phyloP scores from a whole-genome alignment of 225 moss, liverwort and hornwort species.

The Marchantia polymorpha region DNA sequence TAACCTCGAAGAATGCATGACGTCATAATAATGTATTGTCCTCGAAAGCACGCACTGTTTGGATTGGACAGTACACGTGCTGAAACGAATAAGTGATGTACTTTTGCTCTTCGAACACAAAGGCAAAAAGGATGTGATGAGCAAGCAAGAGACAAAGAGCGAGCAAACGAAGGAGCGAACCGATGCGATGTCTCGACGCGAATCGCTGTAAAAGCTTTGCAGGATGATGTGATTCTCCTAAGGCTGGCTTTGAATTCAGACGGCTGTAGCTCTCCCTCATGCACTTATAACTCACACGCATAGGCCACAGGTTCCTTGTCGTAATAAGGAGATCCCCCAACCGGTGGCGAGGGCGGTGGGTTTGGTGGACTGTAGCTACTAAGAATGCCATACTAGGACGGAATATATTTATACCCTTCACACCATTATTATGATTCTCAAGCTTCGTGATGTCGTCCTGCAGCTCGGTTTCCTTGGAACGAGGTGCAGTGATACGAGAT shows the following conservation, averaged over 20 bases:
- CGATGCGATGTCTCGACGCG: background rate
- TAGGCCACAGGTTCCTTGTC: no score
- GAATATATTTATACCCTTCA: background rate
- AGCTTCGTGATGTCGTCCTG: background rate
- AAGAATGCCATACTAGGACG: background rate
- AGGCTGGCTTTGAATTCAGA: background rate
- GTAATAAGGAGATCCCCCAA: background rate
- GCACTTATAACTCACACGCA: background rate
- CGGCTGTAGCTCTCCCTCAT: background rate
- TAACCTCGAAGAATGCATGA: background rate
- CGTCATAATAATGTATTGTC: background rate
- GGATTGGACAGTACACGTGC: conserved; percentile 5
- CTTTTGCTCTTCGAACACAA: background rate
- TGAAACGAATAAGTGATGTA: background rate
- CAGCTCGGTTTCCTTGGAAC: background rate
- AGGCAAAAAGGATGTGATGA: background rate
- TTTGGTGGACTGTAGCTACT: background rate
- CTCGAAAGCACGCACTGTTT: background rate
- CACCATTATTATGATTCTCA: background rate
- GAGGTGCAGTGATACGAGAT: no score
- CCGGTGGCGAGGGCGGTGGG: background rate
- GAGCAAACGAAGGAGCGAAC: background rate
- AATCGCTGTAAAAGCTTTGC: background rate
- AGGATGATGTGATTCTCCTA: background rate
- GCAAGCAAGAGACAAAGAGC: background rate